Conservation (phyloP, 148 eudicot species). For the Rhododendron williamsianum region DNA sequence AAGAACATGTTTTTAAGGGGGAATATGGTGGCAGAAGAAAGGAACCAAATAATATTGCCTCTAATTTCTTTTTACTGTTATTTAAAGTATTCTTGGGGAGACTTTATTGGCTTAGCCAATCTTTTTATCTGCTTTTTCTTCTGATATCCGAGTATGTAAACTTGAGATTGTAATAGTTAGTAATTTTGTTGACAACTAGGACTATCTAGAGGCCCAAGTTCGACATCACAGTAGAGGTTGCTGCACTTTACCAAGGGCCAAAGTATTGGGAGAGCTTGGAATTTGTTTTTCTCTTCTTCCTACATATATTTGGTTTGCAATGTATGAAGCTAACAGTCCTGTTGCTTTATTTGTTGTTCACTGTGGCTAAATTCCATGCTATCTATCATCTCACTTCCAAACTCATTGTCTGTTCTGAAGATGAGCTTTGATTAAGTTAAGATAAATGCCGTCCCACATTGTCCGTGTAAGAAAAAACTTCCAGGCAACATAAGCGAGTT, state of each 20-base stretch:
- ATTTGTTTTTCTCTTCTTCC: neutral
- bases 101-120: neutral
- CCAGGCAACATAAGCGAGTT: neutral
- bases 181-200: neutral
- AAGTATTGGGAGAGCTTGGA: neutral
- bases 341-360: neutral
- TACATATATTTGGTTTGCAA: neutral
- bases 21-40: neutral
- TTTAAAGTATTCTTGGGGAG: neutral
- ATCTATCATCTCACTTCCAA: neutral
- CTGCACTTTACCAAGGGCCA: neutral
- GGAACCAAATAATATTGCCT: neutral
- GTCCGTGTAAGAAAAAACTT: neutral
- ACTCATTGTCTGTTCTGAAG: neutral
- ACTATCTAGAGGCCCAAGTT: neutral
- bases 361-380: neutral
- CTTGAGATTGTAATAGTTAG: neutral
- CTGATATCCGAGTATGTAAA: neutral
- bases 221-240: neutral
- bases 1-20: neutral
- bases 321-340: neutral
- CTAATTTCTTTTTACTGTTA: neutral
- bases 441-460: neutral
- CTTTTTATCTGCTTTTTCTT: slow-evolving; percentile 1
- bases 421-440: neutral